These are phyloP conservation scores for Saccharomycopsis sp. DNA, from an alignment of 805 yeast genomes.

Conservation along the genomic window DNA sequence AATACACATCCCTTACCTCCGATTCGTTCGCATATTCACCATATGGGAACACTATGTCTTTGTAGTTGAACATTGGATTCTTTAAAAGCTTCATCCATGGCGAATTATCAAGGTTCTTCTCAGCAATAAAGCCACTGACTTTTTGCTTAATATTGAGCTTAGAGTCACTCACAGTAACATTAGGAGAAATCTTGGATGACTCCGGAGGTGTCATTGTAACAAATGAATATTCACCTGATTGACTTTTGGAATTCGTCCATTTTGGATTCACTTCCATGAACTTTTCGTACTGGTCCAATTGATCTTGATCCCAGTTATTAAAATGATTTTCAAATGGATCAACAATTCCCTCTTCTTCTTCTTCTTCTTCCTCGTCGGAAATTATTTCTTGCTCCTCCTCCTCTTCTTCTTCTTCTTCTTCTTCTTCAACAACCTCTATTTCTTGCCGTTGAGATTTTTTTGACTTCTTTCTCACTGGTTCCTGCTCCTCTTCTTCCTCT, in stretches of 20 bases:
- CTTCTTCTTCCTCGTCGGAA: conserved; percentile 28
- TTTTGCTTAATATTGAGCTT: conserved; percentile 43
- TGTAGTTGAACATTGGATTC: conserved; percentile 64
- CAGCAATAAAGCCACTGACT: conserved; percentile 27
- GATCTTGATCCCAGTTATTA: conserved; percentile 34
- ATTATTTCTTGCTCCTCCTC: conserved; percentile 29
- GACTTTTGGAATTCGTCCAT: conserved; percentile 28
- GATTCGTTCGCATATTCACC: conserved; percentile 42
- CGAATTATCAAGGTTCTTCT: conserved; percentile 31
- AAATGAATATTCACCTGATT: conserved; percentile 14
- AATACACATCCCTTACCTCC: conserved; percentile 55
- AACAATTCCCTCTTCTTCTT: conserved; percentile 34
- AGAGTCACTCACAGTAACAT: conserved; percentile 2
- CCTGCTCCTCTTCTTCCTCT: conserved; percentile 23
- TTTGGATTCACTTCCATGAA: conserved; percentile 21
- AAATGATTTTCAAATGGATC: conserved; percentile 83
- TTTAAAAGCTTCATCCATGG: conserved; percentile 44
- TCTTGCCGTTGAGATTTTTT: conserved; percentile 28
- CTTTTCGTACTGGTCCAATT: conserved; percentile 11
- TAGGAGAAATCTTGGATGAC: conserved; percentile 17
- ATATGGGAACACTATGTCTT: conserved; percentile 61
- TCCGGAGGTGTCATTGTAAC: conserved; percentile 10
- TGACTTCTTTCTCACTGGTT: conserved; percentile 19
- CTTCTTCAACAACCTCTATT: conserved; percentile 17
- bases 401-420: conserved; percentile 23